phyloP scores from a whole-genome alignment of 1,284 basidiomycete species.

The Pyrrhoderma lamaoense region DNA sequence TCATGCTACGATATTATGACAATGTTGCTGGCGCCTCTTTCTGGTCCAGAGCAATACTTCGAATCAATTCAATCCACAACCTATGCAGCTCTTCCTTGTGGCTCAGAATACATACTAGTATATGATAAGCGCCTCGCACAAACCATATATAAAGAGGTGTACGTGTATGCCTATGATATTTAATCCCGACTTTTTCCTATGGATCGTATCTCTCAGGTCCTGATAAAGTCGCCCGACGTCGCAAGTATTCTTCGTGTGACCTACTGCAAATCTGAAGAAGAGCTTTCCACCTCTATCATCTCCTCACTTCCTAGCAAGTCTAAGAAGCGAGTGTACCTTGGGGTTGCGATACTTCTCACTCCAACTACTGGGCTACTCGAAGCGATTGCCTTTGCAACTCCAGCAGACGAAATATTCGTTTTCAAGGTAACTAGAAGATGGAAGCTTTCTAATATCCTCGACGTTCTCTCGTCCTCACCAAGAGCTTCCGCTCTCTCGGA shows the following conservation, averaged over 20 bases:
- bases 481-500: background rate
- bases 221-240: constrained; percentile 2
- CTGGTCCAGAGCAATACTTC: no score
- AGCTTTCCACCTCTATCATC: background rate
- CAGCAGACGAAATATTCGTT: constrained; percentile 3
- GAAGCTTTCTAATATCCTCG: no score
- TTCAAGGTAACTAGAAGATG: background rate
- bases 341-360: constrained; percentile 3
- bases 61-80: no score
- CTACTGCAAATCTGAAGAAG: constrained; percentile 1
- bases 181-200: background rate
- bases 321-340: background rate
- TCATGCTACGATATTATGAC: no score
- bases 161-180: no score
- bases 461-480: background rate
- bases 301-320: background rate
- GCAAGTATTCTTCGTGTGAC: background rate
- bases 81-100: no score
- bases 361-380: constrained; percentile 7
- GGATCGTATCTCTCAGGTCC: constrained; percentile 4
- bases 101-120: no score
- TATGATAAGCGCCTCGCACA: no score
- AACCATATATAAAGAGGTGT: no score
- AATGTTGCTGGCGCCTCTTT: no score
- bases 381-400: constrained; percentile 8